These are phyloP conservation scores for Symbiodinium pilosum DNA, from an alignment of 73 alveolate species.

Conservation along the genomic window DNA sequence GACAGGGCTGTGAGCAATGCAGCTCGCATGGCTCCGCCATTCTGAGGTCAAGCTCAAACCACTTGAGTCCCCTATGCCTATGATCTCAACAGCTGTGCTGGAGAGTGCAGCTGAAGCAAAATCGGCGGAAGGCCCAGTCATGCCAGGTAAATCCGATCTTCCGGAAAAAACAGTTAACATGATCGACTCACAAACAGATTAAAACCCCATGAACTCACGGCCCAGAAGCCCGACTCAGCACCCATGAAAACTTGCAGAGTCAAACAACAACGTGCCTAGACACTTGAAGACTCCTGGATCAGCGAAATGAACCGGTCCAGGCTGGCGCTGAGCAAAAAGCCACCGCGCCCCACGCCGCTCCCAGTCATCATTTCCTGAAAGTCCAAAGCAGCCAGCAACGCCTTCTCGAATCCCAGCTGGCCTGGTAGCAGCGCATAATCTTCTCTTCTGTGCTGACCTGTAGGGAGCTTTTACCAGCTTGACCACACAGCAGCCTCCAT, in stretches of 20 bases:
- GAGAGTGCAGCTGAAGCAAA: no score
- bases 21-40: no score
- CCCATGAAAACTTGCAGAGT: neutral
- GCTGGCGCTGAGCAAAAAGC: neutral
- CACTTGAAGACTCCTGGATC: neutral
- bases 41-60: no score
- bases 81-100: neutral
- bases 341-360: neutral
- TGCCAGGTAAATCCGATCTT: no score
- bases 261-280: neutral
- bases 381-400: no score
- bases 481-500: no score
- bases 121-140: no score
- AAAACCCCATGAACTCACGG: neutral
- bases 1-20: no score
- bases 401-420: neutral
- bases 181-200: no score
- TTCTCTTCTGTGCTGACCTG: slow-evolving; percentile 3
- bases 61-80: no score
- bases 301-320: slow-evolving; percentile 1
- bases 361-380: neutral
- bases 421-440: slow-evolving; percentile 9
- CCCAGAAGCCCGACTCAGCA: neutral
- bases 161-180: no score
- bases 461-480: no score